These are phyloP conservation scores for Astraeus odoratus DNA, from an alignment of 768 basidiomycete genomes.

Conservation along the genomic window DNA sequence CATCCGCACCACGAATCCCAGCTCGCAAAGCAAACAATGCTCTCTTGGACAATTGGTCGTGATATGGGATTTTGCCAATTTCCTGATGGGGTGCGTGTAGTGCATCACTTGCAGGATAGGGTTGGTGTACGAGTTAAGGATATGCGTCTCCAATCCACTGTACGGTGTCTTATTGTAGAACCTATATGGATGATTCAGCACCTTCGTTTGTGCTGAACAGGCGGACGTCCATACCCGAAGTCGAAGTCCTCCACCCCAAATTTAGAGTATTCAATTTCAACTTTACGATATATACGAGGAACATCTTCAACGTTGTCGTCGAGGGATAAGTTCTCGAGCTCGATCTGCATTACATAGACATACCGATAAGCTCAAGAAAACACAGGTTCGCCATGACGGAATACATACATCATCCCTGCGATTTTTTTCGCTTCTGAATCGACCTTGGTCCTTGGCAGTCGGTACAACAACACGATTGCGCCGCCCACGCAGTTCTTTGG, in stretches of 20 bases:
- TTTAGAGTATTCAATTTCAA: constrained; percentile 97
- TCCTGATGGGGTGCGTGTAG: constrained; percentile 70
- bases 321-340: constrained; percentile 45
- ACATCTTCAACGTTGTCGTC: constrained; percentile 54
- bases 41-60: constrained; percentile 83
- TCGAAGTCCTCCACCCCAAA: constrained; percentile 99
- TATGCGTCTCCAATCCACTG: constrained; percentile 94
- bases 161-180: constrained; percentile 90
- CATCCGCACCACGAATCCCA: constrained; percentile 93
- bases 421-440: constrained; percentile 81
- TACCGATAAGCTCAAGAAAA: constrained; percentile 1
- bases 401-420: constrained; percentile 39
- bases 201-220: background rate
- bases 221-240: constrained; percentile 60
- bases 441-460: constrained; percentile 50
- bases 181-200: constrained; percentile 32
- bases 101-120: constrained; percentile 85
- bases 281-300: constrained; percentile 79
- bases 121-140: constrained; percentile 96
- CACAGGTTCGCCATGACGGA: background rate
- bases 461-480: constrained; percentile 63
- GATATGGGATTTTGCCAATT: constrained; percentile 86
- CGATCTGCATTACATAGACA: constrained; percentile 34
- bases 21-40: constrained; percentile 90
- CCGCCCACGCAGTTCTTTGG: constrained; percentile 76